phyloP scores from a whole-genome alignment of 148 eudicot species.

The Rhododendron vialii region DNA sequence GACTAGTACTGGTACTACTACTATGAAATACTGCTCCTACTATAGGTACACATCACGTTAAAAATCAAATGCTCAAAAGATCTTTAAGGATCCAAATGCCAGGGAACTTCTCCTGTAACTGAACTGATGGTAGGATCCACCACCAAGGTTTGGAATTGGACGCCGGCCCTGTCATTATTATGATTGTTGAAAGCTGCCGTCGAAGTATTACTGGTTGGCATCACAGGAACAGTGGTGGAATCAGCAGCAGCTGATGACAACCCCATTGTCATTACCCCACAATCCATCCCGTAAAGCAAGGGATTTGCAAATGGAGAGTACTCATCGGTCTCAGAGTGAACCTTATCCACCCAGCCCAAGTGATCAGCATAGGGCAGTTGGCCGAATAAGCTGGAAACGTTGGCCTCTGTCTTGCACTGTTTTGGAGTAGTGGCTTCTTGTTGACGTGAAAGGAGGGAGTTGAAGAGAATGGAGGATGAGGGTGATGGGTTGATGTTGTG shows the following conservation, averaged over 20 bases:
- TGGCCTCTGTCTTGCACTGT: conserved; percentile 30
- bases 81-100: conserved; percentile 23
- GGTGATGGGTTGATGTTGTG: conserved; percentile 10
- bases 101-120: conserved; percentile 21
- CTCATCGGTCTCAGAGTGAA: not conserved
- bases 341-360: not conserved
- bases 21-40: no score
- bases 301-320: conserved; percentile 3
- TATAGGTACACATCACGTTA: no score
- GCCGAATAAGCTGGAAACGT: conserved; percentile 8
- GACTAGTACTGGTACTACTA: not conserved
- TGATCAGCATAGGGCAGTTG: not conserved
- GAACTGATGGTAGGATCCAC: conserved; percentile 6
- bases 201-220: conserved; percentile 15
- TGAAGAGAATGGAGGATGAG: conserved; percentile 5
- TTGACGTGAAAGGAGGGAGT: conserved; percentile 23
- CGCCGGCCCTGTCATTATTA: not conserved
- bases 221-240: conserved; percentile 16
- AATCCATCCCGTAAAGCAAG: conserved; percentile 7
- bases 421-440: conserved; percentile 7
- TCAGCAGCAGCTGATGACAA: not conserved
- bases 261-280: not conserved
- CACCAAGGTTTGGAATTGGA: conserved; percentile 19
- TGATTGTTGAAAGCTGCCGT: not conserved
- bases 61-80: not conserved